These are phyloP conservation scores for Hymenoscyphus fraxineus DNA, from an alignment of 2,329 filamentous ascomycete genomes.

Conservation along the genomic window DNA sequence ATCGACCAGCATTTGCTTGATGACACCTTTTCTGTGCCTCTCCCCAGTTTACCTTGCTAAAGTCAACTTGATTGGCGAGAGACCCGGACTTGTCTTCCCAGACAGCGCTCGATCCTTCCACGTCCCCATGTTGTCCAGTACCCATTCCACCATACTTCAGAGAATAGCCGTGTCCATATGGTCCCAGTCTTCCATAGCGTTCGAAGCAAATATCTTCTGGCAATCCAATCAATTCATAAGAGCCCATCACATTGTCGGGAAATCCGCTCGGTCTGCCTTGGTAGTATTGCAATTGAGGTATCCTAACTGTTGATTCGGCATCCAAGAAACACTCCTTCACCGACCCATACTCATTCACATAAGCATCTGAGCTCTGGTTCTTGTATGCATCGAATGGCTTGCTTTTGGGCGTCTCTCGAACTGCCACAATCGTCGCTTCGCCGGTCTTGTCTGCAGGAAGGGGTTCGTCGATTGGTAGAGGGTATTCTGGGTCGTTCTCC, in stretches of 20 bases:
- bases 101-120: constrained; percentile 72
- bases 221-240: constrained; percentile 74
- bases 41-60: constrained; percentile 71
- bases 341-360: constrained; percentile 45
- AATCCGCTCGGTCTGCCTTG: constrained; percentile 78
- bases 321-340: constrained; percentile 79
- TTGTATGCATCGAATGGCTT: constrained; percentile 61
- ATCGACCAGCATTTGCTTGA: constrained; percentile 66
- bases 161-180: constrained; percentile 88
- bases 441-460: constrained; percentile 37
- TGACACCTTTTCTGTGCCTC: constrained; percentile 73
- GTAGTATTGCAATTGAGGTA: constrained; percentile 71
- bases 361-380: constrained; percentile 46
- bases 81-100: constrained; percentile 54
- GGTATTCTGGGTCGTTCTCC: constrained; percentile 78
- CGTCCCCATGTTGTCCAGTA: constrained; percentile 79
- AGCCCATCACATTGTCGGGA: constrained; percentile 81
- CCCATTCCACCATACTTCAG: constrained; percentile 74
- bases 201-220: constrained; percentile 90
- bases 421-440: constrained; percentile 35
- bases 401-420: constrained; percentile 43
- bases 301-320: constrained; percentile 54
- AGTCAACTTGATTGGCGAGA: constrained; percentile 66
- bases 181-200: constrained; percentile 78
- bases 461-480: constrained; percentile 58